Conservation (phyloP, 2,329 filamentous ascomycete species). For the Epicoccum nigrum region DNA sequence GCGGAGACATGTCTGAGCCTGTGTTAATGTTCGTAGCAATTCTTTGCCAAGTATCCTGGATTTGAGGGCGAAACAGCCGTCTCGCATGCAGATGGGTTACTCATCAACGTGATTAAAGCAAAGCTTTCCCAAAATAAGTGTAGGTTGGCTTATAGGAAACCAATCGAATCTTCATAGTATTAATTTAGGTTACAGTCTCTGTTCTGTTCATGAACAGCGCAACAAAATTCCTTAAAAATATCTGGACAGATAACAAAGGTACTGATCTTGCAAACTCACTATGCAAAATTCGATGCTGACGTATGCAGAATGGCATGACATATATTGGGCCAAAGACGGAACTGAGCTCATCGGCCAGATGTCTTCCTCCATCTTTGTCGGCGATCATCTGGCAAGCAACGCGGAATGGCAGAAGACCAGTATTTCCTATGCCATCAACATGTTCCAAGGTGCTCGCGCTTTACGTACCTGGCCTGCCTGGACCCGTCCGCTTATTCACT, state of each 20-base stretch:
- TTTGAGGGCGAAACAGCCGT: background rate
- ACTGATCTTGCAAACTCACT: too few relatives aligned
- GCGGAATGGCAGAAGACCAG: background rate
- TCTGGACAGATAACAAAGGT: too few relatives aligned
- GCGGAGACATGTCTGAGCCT: too few relatives aligned
- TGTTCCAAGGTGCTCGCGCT: background rate
- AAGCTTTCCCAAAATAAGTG: background rate
- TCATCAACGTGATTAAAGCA: background rate
- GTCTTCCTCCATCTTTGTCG: background rate
- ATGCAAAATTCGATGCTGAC: too few relatives aligned
- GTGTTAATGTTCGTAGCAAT: background rate
- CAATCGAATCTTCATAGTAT: too few relatives aligned
- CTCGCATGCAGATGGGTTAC: background rate
- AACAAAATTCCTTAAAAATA: too few relatives aligned
- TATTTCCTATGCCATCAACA: background rate
- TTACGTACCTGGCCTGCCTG: background rate
- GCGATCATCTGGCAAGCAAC: background rate
- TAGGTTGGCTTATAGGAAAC: too few relatives aligned
- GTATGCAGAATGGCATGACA: background rate
- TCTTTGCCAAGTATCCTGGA: background rate
- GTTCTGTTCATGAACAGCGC: too few relatives aligned
- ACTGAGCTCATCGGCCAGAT: background rate
- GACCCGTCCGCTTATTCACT: background rate
- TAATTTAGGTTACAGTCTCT: too few relatives aligned
- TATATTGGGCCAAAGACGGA: background rate